Evolutionary conservation across 2,329 filamentous ascomycete species (phyloP).

Genomic region (Karstenula rhodostoma): DNA sequence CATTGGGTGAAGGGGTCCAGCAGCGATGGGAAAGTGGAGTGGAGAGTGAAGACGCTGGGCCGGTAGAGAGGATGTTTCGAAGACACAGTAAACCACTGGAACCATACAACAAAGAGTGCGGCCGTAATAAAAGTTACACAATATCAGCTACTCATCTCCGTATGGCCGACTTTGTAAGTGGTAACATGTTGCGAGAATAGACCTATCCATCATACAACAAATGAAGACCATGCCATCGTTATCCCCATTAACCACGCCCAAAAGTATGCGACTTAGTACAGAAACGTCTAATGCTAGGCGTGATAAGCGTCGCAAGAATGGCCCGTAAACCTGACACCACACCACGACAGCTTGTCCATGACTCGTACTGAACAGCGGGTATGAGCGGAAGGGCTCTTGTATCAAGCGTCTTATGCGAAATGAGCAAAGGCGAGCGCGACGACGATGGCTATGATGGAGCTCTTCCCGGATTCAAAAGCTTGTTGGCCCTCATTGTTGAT

Average conservation of each 20-base stretch:
- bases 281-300: slow-evolving; percentile 25
- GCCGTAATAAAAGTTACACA: slow-evolving; percentile 30
- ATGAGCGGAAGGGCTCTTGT: slow-evolving; percentile 12
- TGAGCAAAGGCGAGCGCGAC: slow-evolving; percentile 38
- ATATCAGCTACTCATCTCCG: slow-evolving; percentile 37
- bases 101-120: slow-evolving; percentile 2
- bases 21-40: background rate
- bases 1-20: background rate
- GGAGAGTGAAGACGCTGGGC: background rate
- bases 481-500: slow-evolving; percentile 33
- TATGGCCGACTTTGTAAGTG: slow-evolving; percentile 32
- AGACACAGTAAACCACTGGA: background rate
- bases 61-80: background rate
- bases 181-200: slow-evolving; percentile 41
- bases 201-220: slow-evolving; percentile 34
- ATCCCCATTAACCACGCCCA: slow-evolving; percentile 20
- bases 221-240: slow-evolving; percentile 29
- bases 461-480: slow-evolving; percentile 30
- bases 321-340: slow-evolving; percentile 22
- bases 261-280: slow-evolving; percentile 31
- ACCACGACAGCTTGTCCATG: slow-evolving; percentile 23
- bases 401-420: slow-evolving; percentile 28
- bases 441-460: slow-evolving; percentile 36
- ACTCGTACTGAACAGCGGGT: slow-evolving; percentile 14
- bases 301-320: slow-evolving; percentile 30